Conservation (phyloP, 805 yeast genomes). For the Zygosaccharomyces gambellarensis region DNA sequence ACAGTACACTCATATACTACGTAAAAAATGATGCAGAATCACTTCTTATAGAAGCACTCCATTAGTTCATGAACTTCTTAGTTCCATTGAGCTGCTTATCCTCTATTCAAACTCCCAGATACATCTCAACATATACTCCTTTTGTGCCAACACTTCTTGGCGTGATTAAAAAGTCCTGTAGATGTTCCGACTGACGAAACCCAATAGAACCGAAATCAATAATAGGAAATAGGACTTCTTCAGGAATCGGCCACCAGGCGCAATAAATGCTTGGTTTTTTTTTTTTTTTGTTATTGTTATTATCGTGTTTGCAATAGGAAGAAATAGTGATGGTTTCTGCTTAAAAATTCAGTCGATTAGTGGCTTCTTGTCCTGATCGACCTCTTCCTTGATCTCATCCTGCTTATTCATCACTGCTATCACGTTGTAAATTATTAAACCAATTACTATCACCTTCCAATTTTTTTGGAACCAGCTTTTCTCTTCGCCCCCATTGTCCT, state of each 20-base stretch:
- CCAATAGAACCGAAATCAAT: too few species aligned
- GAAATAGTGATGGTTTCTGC: not conserved
- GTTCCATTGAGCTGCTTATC: not conserved
- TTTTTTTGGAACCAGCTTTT: constrained; percentile 29
- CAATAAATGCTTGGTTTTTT: too few species aligned
- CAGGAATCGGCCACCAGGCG: too few species aligned
- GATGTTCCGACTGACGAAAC: too few species aligned
- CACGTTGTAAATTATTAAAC: constrained; percentile 22
- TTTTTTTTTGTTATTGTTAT: not conserved
- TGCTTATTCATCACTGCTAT: constrained; percentile 7
- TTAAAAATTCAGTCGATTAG: not conserved
- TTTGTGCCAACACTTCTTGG: too few species aligned
- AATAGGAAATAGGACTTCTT: too few species aligned
- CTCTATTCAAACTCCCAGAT: not conserved
- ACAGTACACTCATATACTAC: not conserved
- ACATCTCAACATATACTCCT: too few species aligned
- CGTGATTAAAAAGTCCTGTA: too few species aligned
- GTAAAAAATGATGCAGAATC: not conserved
- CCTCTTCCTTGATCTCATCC: constrained; percentile 5
- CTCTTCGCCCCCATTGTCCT: constrained; percentile 16
- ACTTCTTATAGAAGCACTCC: not conserved
- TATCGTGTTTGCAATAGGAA: not conserved
- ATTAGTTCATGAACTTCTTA: not conserved
- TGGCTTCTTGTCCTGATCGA: not conserved
- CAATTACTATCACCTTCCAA: constrained; percentile 30